Evolutionary conservation across 2,329 filamentous ascomycete species (phyloP).

Genomic region (Cytospora mali): DNA sequence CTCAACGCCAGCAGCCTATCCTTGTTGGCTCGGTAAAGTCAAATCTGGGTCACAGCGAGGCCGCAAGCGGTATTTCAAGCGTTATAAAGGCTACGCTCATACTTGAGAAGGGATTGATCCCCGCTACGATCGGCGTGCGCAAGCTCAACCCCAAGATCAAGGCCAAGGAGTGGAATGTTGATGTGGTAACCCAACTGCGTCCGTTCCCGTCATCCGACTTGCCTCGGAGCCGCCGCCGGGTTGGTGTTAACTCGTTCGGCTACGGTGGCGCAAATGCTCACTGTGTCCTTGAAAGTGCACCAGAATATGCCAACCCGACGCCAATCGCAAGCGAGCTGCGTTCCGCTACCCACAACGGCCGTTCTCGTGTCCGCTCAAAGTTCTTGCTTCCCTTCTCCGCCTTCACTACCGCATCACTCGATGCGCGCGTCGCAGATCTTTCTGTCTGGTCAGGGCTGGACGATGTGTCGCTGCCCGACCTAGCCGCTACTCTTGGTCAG

Average conservation of each 20-base stretch:
- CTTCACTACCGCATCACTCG: too few species aligned
- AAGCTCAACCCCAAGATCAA: slow-evolving; percentile 29
- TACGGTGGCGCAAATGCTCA: slow-evolving; percentile 20
- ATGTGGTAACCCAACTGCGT: slow-evolving; percentile 29
- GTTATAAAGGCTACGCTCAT: slow-evolving; percentile 42
- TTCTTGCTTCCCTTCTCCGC: not conserved
- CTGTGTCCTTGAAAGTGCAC: not conserved
- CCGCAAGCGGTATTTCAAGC: slow-evolving; percentile 42
- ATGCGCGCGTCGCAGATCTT: too few species aligned
- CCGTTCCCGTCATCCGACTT: slow-evolving; percentile 45
- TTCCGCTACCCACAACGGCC: too few species aligned
- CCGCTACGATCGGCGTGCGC: slow-evolving; percentile 42
- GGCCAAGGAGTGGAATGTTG: not conserved
- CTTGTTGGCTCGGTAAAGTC: slow-evolving; percentile 31
- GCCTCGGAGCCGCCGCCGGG: too few species aligned
- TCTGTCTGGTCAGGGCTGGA: too few species aligned
- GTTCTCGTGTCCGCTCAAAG: too few species aligned
- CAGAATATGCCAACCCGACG: too few species aligned
- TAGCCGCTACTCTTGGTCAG: not conserved
- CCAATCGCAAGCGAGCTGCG: too few species aligned
- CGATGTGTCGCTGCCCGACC: too few species aligned
- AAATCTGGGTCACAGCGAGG: slow-evolving; percentile 31
- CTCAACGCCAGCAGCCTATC: slow-evolving; percentile 31
- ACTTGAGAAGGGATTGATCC: slow-evolving; percentile 40
- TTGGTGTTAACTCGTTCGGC: slow-evolving; percentile 34